Conservation (phyloP, 495 filamentous ascomycete species). For the Oleoguttula mirabilis region DNA sequence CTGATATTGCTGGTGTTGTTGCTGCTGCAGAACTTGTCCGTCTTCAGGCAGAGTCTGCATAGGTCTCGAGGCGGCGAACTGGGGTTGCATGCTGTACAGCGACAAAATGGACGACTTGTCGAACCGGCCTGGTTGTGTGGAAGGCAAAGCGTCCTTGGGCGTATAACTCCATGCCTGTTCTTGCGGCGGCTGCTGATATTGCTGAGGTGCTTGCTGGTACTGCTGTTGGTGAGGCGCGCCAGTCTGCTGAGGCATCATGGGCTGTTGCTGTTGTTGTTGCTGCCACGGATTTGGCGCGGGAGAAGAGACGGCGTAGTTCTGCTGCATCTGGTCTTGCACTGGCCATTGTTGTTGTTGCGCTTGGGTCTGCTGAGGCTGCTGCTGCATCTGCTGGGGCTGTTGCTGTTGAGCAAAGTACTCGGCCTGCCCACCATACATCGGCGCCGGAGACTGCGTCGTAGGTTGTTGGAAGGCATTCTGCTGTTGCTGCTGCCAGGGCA, state of each 20-base stretch:
- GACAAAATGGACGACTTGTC: constrained; percentile 83
- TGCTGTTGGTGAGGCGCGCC: constrained; percentile 19
- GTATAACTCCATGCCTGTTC: constrained; percentile 7
- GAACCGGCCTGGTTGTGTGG: constrained; percentile 39
- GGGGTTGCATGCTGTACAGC: constrained; percentile 61
- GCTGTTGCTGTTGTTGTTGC: constrained; percentile 6
- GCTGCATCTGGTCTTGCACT: constrained; percentile 6
- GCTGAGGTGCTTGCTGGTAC: constrained; percentile 25
- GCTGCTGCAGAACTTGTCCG: no score
- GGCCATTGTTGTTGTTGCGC: constrained; percentile 16
- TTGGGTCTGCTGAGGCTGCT: constrained; percentile 3
- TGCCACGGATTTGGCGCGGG: constrained; percentile 4
- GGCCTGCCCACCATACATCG: constrained; percentile 25
- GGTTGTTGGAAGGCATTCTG: constrained; percentile 26
- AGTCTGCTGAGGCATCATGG: constrained; percentile 8
- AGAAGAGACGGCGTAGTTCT: constrained; percentile 3
- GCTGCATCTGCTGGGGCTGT: constrained; percentile 24
- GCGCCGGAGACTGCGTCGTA: constrained; percentile 29
- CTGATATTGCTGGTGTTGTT: not conserved
- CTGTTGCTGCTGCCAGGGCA: constrained; percentile 14
- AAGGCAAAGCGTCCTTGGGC: constrained; percentile 22
- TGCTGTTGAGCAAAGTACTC: constrained; percentile 18
- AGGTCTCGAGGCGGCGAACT: constrained; percentile 46
- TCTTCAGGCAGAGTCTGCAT: constrained; percentile 17
- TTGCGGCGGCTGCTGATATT: constrained; percentile 2